phyloP scores from a whole-genome alignment of 139 green algal genomes.

The Yamagishiella unicocca region DNA sequence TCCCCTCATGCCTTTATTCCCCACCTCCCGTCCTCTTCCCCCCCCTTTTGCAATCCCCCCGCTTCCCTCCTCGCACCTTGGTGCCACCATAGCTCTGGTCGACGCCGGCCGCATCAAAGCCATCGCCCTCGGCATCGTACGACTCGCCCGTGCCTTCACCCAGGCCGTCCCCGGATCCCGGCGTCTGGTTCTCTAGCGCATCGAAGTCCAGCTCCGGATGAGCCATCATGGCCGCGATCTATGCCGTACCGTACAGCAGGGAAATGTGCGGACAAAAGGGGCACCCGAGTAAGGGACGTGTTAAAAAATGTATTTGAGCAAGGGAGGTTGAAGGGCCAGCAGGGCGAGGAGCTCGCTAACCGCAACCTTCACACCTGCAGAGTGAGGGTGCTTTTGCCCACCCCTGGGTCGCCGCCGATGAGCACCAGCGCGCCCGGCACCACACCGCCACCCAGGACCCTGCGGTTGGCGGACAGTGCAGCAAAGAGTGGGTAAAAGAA shows the following conservation, averaged over 20 bases:
- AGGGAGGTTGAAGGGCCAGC: too few species aligned
- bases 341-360: too few species aligned
- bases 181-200: constrained; percentile 14
- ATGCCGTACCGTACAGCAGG: neutral
- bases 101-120: too few species aligned
- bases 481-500: neutral
- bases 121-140: constrained; percentile 5
- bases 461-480: constrained; percentile 2
- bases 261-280: neutral
- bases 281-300: too few species aligned
- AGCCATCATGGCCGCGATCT: constrained; percentile 58
- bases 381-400: constrained; percentile 97
- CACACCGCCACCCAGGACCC: constrained; percentile 93
- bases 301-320: too few species aligned
- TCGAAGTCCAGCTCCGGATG: constrained; percentile 54
- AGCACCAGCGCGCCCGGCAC: constrained; percentile 91
- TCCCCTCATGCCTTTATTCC: too few species aligned
- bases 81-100: too few species aligned
- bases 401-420: constrained; percentile 94
- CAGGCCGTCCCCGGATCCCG: too few species aligned
- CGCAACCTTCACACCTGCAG: constrained; percentile 83
- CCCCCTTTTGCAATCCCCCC: too few species aligned
- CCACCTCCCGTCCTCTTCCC: too few species aligned
- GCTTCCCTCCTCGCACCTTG: too few species aligned
- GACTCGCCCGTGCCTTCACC: too few species aligned